Base-by-base conservation (phyloP, 139 green algal genomes). In the Ettlia oleoabundans region DNA sequence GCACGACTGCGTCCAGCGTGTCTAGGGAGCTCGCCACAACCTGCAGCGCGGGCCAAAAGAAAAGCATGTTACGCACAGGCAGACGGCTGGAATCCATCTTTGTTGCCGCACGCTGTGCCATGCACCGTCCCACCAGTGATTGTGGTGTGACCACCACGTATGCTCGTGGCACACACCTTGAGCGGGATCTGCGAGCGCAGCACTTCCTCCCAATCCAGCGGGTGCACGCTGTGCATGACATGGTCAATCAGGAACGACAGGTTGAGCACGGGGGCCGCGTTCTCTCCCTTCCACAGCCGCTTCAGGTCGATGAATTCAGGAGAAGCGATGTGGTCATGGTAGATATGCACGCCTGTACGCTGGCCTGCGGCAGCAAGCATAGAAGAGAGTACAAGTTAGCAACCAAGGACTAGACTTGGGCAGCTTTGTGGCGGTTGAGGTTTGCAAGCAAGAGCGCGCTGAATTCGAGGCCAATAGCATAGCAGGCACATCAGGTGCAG, bases 191-290 rank as follows among this genome's bases (percentile, higher is more conserved):
- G 70, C 1, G 90, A 94, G 40, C 76, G n/a, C 15, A 96, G 52
- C 26, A 95, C 89, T 2, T 79, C 81, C 3, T 94, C 78, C 88
- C 88, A 96, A 83, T 94, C 86, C 47, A 97, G 89, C 9, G 94
- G 94, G 73, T 87, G 89, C 47, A 87, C 58, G 2, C 83, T 47
- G 22, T 88, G 7, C 92, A 98, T 97, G 1, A 98, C 88, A 28
- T 94, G 28, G 62, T 97, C 92, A 1, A 98, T 64, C 62, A 98
- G 76, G 82, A 91, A 97, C 33, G 85, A 82, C 26, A 98, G 84
- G 88, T 98, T 86, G 82, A 98, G 94, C 30, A 75, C 83, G 0
- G 80, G 73, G 73, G 53, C 35, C 28, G 24, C n/a, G 33, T 21
- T 52, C 30, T 2, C 58, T 33, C 78, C 26, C 40, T 82, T 80